Conservation (phyloP, 352 stramenopile genomes). For the Halophytophthora batemanensis region DNA sequence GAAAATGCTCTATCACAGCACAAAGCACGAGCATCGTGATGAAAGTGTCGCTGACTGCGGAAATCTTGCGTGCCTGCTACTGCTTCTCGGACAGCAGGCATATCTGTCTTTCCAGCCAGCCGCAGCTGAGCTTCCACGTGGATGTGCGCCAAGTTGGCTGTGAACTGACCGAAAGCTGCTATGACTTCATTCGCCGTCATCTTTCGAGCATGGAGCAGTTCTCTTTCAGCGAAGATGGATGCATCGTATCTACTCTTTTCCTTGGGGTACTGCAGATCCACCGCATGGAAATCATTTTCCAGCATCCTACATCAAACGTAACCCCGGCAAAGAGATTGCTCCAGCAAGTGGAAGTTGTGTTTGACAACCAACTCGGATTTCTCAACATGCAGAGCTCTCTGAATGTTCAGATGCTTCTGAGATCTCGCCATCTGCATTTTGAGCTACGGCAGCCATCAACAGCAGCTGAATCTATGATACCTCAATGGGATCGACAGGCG, state of each 20-base stretch:
- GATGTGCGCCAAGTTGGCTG: conserved; percentile 42
- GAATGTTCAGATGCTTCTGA: conserved; percentile 51
- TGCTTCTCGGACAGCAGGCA: conserved; percentile 52
- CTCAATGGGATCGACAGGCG: neutral
- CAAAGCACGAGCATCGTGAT: conserved; percentile 4
- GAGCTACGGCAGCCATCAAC: conserved; percentile 14
- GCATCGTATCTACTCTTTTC: conserved; percentile 30
- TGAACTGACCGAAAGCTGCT: conserved; percentile 30
- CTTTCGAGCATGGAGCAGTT: conserved; percentile 3
- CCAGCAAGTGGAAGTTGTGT: conserved; percentile 50
- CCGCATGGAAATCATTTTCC: conserved; percentile 51
- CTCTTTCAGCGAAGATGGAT: neutral
- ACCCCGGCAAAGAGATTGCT: conserved; percentile 44
- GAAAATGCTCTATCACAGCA: conserved; percentile 19
- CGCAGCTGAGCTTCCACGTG: conserved; percentile 45
- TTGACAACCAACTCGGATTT: conserved; percentile 56
- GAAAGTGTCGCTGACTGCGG: conserved; percentile 32
- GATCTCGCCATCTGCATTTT: conserved; percentile 31
- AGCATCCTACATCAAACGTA: conserved; percentile 8
- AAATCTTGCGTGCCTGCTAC: conserved; percentile 35
- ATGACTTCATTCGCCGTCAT: conserved; percentile 16
- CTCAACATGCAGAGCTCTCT: conserved; percentile 49
- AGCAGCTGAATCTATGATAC: neutral
- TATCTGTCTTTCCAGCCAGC: conserved; percentile 41
- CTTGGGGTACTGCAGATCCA: conserved; percentile 50